These are phyloP conservation scores for Vanderwaltozyma verrucispora DNA, from an alignment of 805 yeast species.

Conservation along the genomic window DNA sequence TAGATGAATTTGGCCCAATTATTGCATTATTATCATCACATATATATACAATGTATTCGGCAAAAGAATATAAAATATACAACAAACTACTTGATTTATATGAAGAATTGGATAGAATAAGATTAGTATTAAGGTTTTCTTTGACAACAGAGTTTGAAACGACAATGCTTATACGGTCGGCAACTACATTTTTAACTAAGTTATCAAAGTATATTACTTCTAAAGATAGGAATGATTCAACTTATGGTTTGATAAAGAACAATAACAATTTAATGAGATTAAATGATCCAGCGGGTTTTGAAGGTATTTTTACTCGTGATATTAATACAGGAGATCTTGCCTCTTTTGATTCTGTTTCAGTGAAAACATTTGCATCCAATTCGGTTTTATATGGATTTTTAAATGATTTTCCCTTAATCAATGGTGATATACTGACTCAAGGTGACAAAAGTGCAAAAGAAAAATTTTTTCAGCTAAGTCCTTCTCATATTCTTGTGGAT, in stretches of 20 bases:
- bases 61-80: slow-evolving; percentile 57
- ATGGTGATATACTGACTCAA: slow-evolving; percentile 11
- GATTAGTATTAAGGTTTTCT: slow-evolving; percentile 41
- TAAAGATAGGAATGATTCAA: slow-evolving; percentile 22
- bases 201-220: slow-evolving; percentile 51
- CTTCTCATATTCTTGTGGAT: slow-evolving; percentile 61
- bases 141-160: slow-evolving; percentile 47
- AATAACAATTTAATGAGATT: slow-evolving; percentile 1
- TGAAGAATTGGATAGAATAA: slow-evolving; percentile 45
- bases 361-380: slow-evolving; percentile 52
- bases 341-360: slow-evolving; percentile 32
- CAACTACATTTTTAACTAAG: slow-evolving; percentile 43
- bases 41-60: slow-evolving; percentile 58
- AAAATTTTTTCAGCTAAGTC: slow-evolving; percentile 26
- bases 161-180: slow-evolving; percentile 37
- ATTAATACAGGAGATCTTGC: slow-evolving; percentile 47
- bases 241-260: neutral
- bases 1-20: slow-evolving; percentile 49
- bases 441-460: neutral
- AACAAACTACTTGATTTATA: slow-evolving; percentile 44
- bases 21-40: slow-evolving; percentile 50
- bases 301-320: slow-evolving; percentile 58
- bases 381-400: slow-evolving; percentile 65
- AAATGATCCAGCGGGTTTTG: slow-evolving; percentile 51
- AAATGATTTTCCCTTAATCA: slow-evolving; percentile 52